A percentile compares a stretch with the other conserved stretches of the same genome.
phyloP scores from a whole-genome alignment of 805 yeast species.

The Wickerhamia fluorescens region DNA sequence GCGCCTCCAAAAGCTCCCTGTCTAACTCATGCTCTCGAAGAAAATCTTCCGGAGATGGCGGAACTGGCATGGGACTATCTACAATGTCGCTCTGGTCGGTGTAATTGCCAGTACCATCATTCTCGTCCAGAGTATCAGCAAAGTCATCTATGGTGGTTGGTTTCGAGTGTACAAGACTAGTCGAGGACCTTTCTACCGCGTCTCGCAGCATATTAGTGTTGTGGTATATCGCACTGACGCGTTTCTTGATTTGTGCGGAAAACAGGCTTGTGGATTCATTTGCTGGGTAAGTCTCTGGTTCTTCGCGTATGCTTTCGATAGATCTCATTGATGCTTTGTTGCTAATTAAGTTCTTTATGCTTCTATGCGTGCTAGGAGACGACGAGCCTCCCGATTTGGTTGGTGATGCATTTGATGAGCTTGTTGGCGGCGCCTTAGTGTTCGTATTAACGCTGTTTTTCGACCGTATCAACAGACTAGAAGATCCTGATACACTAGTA shows the following conservation, averaged over 20 bases:
- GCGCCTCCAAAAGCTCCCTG: no score
- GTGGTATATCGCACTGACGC: no score
- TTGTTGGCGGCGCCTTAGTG: constrained; percentile 1
- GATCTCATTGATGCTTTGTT: constrained; percentile 17
- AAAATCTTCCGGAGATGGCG: no score
- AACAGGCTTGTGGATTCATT: constrained; percentile 1
- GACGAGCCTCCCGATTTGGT: constrained; percentile 9
- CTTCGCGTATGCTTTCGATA: constrained; percentile 17
- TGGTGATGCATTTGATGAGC: constrained; percentile 1
- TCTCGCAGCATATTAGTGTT: no score
- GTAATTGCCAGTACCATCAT: constrained; percentile 9
- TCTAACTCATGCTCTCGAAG: no score
- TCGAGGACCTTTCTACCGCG: no score
- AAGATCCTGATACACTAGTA: no score
- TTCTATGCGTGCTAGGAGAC: constrained; percentile 22
- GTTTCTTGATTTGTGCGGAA: background rate
- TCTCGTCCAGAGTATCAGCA: constrained; percentile 31
- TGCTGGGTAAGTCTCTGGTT: constrained; percentile 11
- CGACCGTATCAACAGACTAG: no score
- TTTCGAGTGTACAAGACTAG: constrained; percentile 9
- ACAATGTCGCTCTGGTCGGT: no score
- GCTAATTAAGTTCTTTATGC: constrained; percentile 17
- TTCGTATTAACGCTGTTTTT: no score
- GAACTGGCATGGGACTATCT: no score
- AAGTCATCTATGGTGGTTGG: constrained; percentile 25